Conservation (phyloP, 2,329 filamentous ascomycete species). For the Pyrenochaeta sp. region DNA sequence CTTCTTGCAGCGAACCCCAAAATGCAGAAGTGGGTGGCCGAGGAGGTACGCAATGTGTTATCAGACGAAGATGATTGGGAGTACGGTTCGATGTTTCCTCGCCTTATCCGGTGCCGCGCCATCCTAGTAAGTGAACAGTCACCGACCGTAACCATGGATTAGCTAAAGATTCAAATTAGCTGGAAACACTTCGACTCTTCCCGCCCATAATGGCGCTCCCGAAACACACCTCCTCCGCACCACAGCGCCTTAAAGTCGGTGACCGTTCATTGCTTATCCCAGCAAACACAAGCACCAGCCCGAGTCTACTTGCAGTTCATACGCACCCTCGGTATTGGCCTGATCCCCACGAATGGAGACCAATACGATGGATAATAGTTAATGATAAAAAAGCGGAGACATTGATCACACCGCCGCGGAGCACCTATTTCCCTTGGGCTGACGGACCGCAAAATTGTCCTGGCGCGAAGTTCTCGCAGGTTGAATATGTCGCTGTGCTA, state of each 20-base stretch:
- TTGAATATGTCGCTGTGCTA: slow-evolving; percentile 47
- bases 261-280: slow-evolving; percentile 2
- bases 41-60: slow-evolving; percentile 27
- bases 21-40: slow-evolving; percentile 63
- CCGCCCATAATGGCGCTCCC: slow-evolving; percentile 13
- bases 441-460: slow-evolving; percentile 40
- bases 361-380: slow-evolving; percentile 27
- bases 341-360: slow-evolving; percentile 34
- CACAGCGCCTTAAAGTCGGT: neutral
- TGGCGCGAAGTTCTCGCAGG: slow-evolving; percentile 48
- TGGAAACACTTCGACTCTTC: slow-evolving; percentile 33
- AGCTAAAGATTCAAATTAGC: slow-evolving; percentile 21
- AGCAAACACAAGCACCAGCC: slow-evolving; percentile 8
- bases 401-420: slow-evolving; percentile 2
- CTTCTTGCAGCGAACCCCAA: slow-evolving; percentile 57
- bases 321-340: slow-evolving; percentile 5
- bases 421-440: slow-evolving; percentile 20
- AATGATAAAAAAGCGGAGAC: slow-evolving; percentile 5
- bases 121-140: slow-evolving; percentile 3
- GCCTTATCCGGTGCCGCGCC: slow-evolving; percentile 4
- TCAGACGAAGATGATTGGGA: slow-evolving; percentile 37
- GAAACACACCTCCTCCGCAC: slow-evolving; percentile 3
- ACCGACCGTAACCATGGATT: neutral
- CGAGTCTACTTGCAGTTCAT: slow-evolving; percentile 5
- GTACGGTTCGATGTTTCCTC: slow-evolving; percentile 29